Conservation (phyloP, 2,329 filamentous ascomycete genomes). For the Aspergillus proliferans region DNA sequence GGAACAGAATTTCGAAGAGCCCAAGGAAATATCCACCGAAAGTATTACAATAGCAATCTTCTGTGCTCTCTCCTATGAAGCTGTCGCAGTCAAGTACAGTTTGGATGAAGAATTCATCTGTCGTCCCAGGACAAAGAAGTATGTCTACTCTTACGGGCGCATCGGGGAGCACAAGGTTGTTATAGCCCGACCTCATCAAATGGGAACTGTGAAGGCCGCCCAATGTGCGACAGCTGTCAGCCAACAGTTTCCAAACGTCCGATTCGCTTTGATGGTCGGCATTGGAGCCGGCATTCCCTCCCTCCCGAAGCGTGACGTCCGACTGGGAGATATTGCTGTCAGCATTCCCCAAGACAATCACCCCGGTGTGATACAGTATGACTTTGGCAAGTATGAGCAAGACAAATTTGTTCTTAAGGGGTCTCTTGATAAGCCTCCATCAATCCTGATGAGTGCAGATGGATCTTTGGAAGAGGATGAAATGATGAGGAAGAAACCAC, state of each 20-base stretch:
- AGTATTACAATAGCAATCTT: no score
- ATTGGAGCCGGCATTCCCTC: constrained; percentile 17
- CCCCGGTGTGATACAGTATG: not conserved
- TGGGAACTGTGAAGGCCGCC: not conserved
- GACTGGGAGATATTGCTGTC: constrained; percentile 17
- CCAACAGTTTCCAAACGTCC: constrained; percentile 2
- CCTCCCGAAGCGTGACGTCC: constrained; percentile 10
- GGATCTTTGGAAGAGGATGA: constrained; percentile 3
- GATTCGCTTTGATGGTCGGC: constrained; percentile 16
- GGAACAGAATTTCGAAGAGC: no score
- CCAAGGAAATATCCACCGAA: no score
- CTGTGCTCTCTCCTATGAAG: no score
- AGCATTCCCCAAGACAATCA: not conserved
- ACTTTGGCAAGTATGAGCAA: not conserved
- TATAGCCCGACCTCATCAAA: not conserved
- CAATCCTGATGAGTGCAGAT: constrained; percentile 3
- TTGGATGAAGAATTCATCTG: no score
- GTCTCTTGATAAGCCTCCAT: not conserved
- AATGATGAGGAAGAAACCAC: constrained; percentile 1
- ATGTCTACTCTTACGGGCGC: not conserved
- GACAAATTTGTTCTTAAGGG: not conserved
- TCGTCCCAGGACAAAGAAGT: not conserved
- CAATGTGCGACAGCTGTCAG: not conserved
- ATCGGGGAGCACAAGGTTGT: not conserved
- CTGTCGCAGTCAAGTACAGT: no score